phyloP scores from a whole-genome alignment of 805 yeast genomes.

The Komagataella pseudopastoris region DNA sequence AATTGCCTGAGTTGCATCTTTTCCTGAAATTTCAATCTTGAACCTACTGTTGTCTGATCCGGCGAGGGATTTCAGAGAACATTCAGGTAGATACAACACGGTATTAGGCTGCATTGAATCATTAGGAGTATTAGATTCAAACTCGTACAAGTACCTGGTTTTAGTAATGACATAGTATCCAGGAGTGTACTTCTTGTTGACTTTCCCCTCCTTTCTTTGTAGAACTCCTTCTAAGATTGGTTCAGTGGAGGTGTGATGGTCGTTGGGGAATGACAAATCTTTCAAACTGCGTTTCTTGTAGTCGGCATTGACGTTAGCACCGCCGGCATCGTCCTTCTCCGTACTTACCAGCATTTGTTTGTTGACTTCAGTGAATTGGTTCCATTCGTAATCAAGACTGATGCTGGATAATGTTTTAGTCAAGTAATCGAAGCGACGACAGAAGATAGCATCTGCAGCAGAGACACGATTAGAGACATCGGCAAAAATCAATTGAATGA shows the following conservation, averaged over 20 bases:
- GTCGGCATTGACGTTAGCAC: not conserved
- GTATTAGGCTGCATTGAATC: conserved; percentile 30
- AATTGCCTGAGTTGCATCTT: conserved; percentile 20
- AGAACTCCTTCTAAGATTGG: conserved; percentile 36
- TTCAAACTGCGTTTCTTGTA: conserved; percentile 21
- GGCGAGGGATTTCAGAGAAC: conserved; percentile 22
- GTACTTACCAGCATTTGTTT: conserved; percentile 17
- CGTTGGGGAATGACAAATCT: conserved; percentile 23
- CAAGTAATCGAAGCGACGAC: conserved; percentile 12
- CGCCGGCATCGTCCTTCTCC: not conserved
- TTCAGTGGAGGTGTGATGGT: conserved; percentile 22
- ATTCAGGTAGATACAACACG: conserved; percentile 32
- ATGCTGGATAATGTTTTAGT: conserved; percentile 18
- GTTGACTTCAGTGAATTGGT: conserved; percentile 20
- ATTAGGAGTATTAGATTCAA: conserved; percentile 25
- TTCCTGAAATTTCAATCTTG: conserved; percentile 28
- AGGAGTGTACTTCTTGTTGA: conserved; percentile 26
- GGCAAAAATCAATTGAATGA: conserved; percentile 23
- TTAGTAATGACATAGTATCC: conserved; percentile 35
- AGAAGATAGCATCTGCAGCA: conserved; percentile 7
- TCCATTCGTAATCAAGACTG: conserved; percentile 30
- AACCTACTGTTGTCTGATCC: conserved; percentile 18
- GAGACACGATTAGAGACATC: conserved; percentile 12
- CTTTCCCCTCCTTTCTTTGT: conserved; percentile 27
- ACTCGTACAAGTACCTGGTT: conserved; percentile 29